Conservation (phyloP, 768 basidiomycete genomes). For the Infundibulicybe gibba region DNA sequence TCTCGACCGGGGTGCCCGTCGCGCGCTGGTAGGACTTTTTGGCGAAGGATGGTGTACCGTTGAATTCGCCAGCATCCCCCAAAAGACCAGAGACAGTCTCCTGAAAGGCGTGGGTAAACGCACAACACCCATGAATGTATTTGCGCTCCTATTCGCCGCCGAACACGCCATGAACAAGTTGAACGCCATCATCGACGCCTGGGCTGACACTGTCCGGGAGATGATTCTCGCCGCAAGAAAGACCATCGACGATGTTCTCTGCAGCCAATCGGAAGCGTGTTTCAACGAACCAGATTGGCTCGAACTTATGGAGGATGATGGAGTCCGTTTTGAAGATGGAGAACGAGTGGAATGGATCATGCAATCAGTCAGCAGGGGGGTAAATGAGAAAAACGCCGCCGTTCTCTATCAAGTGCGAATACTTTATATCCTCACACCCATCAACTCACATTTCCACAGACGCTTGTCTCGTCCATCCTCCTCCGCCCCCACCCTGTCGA, state of each 20-base stretch:
- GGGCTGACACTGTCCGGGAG: conserved; percentile 64
- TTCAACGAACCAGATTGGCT: conserved; percentile 71
- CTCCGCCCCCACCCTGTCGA: conserved; percentile 64
- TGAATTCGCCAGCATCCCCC: conserved; percentile 73
- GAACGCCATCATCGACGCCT: conserved; percentile 56
- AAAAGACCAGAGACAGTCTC: conserved; percentile 61
- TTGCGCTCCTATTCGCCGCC: conserved; percentile 65
- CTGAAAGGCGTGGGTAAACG: conserved; percentile 72
- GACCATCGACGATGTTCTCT: conserved; percentile 58
- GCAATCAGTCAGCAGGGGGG: conserved; percentile 56
- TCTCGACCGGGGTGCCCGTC: conserved; percentile 68
- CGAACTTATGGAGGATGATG: conserved; percentile 71
- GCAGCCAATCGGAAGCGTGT: conserved; percentile 55
- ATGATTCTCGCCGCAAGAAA: conserved; percentile 66
- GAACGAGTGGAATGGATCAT: conserved; percentile 80
- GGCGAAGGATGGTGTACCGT: conserved; percentile 86
- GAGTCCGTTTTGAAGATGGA: conserved; percentile 68
- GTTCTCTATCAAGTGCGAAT: conserved; percentile 64
- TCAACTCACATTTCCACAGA: conserved; percentile 31
- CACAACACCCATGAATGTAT: conserved; percentile 64
- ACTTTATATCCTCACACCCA: neutral
- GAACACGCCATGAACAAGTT: conserved; percentile 58
- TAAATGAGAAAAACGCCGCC: conserved; percentile 62
- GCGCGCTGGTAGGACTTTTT: conserved; percentile 79
- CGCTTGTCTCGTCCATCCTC: conserved; percentile 69